A percentile compares a stretch with the other conserved stretches of the same genome.
phyloP scores from a whole-genome alignment of 2,329 filamentous ascomycete genomes.

The Colletotrichum cuscutae region DNA sequence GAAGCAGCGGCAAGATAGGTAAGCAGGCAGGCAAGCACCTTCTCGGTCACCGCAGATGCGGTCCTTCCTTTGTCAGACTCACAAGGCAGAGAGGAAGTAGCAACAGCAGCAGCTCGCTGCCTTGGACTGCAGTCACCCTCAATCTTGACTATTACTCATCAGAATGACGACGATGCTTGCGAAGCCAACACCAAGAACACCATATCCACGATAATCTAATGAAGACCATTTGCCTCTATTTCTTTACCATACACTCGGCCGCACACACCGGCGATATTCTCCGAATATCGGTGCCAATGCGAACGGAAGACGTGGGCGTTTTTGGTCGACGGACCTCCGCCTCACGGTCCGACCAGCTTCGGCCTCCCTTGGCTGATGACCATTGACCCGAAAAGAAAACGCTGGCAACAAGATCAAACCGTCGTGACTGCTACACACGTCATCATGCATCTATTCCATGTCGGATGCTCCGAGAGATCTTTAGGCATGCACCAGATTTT shows the following conservation, averaged over 20 bases:
- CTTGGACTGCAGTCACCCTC: background rate
- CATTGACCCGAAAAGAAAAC: background rate
- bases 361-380: background rate
- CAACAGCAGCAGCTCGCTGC: background rate
- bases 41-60: background rate
- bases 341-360: background rate
- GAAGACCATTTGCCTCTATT: background rate
- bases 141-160: background rate
- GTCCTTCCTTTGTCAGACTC: background rate
- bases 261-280: background rate
- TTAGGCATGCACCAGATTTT: background rate
- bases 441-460: constrained; percentile 10
- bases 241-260: background rate
- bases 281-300: background rate
- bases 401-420: background rate
- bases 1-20: background rate
- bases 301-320: background rate
- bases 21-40: background rate
- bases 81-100: background rate
- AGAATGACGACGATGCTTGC: background rate
- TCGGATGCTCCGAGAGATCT: background rate
- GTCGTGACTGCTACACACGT: constrained; percentile 11
- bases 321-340: background rate
- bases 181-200: background rate
- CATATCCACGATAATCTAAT: background rate